phyloP scores from a whole-genome alignment of 139 green algal species.

The Ostreobium quekettii region DNA sequence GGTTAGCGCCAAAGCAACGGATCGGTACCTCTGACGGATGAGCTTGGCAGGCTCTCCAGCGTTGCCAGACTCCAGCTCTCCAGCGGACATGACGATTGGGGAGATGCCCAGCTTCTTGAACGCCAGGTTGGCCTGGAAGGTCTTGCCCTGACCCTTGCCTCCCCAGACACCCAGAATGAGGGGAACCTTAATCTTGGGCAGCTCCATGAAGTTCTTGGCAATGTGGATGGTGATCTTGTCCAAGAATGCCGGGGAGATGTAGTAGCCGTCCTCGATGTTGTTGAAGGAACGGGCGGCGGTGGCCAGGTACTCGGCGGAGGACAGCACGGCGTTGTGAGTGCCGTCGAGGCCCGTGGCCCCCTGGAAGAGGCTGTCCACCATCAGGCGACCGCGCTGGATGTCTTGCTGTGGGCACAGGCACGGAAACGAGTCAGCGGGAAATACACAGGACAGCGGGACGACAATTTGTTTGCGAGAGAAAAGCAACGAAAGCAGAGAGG shows the following conservation, averaged over 20 bases:
- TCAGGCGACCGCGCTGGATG: slow-evolving; percentile 81
- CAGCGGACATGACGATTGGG: slow-evolving; percentile 76
- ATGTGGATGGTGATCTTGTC: slow-evolving; percentile 93
- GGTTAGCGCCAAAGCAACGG: too few relatives aligned
- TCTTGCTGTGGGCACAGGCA: slow-evolving; percentile 71
- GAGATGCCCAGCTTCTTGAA: slow-evolving; percentile 82
- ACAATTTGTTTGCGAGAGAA: neutral
- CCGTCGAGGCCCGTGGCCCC: slow-evolving; percentile 54
- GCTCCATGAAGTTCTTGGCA: slow-evolving; percentile 76
- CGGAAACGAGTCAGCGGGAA: neutral
- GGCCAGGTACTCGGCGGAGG: slow-evolving; percentile 81
- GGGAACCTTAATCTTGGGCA: slow-evolving; percentile 36
- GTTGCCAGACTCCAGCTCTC: slow-evolving; percentile 69
- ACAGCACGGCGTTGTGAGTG: slow-evolving; percentile 87
- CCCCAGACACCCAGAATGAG: slow-evolving; percentile 69
- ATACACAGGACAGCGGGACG: neutral
- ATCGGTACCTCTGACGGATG: slow-evolving; percentile 77
- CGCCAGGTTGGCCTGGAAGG: slow-evolving; percentile 80
- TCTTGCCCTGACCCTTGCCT: slow-evolving; percentile 59
- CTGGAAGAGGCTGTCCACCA: slow-evolving; percentile 95
- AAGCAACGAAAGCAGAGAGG: neutral
- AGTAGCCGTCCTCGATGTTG: slow-evolving; percentile 94
- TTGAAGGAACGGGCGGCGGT: slow-evolving; percentile 56
- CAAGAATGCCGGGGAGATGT: slow-evolving; percentile 96
- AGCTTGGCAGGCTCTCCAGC: slow-evolving; percentile 53